Evolutionary conservation across 2,329 filamentous ascomycete species (phyloP).

Genomic region (Talaromyces atroroseus): DNA sequence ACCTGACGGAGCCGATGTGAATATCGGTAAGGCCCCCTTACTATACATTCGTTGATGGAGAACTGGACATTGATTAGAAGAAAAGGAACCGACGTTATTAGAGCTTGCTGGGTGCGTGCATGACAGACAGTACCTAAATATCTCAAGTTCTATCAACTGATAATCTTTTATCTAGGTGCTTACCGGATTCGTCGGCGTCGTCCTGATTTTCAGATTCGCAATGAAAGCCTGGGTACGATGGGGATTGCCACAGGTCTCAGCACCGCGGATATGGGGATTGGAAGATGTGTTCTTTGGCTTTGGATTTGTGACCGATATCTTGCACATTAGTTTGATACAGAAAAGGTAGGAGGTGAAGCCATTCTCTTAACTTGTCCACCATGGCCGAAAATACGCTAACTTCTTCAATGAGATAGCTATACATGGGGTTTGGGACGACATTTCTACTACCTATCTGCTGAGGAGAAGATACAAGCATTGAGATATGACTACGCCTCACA

Average conservation of each 20-base stretch:
- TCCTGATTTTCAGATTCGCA: constrained; percentile 16
- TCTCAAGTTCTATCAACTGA: not conserved
- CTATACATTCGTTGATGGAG: not conserved
- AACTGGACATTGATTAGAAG: not conserved
- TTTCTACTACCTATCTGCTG: constrained; percentile 24
- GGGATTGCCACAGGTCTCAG: constrained; percentile 27
- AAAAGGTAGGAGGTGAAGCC: constrained; percentile 20
- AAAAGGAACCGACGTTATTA: constrained; percentile 12
- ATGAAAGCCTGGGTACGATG: constrained; percentile 29
- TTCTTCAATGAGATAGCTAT: constrained; percentile 16
- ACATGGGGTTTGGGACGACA: constrained; percentile 30
- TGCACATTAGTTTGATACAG: constrained; percentile 29
- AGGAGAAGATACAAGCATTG: constrained; percentile 24
- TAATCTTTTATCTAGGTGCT: constrained; percentile 11
- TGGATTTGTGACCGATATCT: constrained; percentile 27
- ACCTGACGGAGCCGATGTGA: constrained; percentile 16
- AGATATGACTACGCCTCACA: constrained; percentile 25
- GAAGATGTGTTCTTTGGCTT: constrained; percentile 29
- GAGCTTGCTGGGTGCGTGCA: constrained; percentile 13
- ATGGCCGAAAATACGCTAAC: not conserved
- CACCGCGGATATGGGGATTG: constrained; percentile 29
- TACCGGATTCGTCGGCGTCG: constrained; percentile 16
- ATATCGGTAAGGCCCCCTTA: constrained; percentile 12
- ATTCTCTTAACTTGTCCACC: not conserved
- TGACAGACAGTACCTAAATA: not conserved